Percentiles rank a stretch among this genome's conserved stretches.
phyloP scores from a whole-genome alignment of 768 basidiomycete genomes.

The Chalciporus piperatus region DNA sequence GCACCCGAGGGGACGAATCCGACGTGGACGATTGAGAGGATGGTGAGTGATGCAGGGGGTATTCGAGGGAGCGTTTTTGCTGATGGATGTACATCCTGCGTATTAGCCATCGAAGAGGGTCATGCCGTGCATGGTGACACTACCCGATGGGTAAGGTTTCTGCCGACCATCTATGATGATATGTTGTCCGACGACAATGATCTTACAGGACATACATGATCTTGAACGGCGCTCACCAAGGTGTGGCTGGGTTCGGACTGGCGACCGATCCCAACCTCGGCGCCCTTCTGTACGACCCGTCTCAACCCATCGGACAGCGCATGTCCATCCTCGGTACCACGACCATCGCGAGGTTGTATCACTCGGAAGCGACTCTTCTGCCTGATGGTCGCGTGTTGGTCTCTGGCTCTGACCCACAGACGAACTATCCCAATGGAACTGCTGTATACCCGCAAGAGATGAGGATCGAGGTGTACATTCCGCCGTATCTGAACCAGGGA shows the following conservation, averaged over 20 bases:
- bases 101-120: slow-evolving; percentile 73
- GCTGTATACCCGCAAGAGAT: slow-evolving; percentile 70
- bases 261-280: slow-evolving; percentile 58
- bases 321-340: slow-evolving; percentile 66
- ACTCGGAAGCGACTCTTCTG: slow-evolving; percentile 73
- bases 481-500: slow-evolving; percentile 76
- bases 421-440: slow-evolving; percentile 36
- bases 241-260: slow-evolving; percentile 72
- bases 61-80: not conserved
- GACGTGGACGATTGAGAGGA: slow-evolving; percentile 72
- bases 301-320: slow-evolving; percentile 54
- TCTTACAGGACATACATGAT: slow-evolving; percentile 68
- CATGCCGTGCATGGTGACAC: slow-evolving; percentile 69
- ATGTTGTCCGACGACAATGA: too few relatives aligned
- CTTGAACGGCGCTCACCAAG: slow-evolving; percentile 68
- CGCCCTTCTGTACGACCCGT: slow-evolving; percentile 71
- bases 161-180: not conserved
- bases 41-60: slow-evolving; percentile 47
- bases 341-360: slow-evolving; percentile 73
- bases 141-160: slow-evolving; percentile 42
- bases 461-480: slow-evolving; percentile 77
- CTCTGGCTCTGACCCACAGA: slow-evolving; percentile 74
- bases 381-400: slow-evolving; percentile 74
- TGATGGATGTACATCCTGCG: not conserved
- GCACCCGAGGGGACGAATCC: slow-evolving; percentile 60